phyloP scores from a whole-genome alignment of 225 moss, liverwort and hornwort genomes.

The Antitrichia curtipendula region DNA sequence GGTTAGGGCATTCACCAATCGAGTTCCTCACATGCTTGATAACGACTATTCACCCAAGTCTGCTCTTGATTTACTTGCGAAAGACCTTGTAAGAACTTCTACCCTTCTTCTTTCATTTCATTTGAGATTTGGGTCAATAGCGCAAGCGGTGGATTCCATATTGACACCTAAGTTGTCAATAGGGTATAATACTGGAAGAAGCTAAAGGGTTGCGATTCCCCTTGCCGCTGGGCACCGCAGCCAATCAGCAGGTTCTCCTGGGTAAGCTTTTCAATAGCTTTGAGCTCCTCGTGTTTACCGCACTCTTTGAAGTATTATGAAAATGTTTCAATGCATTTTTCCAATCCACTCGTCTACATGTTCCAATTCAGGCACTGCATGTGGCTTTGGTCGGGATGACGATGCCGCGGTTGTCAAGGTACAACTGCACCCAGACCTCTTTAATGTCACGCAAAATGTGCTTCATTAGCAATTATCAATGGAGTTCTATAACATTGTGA shows the following conservation, averaged over 20 bases:
- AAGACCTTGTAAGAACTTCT: constrained; percentile 56
- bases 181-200: constrained; percentile 64
- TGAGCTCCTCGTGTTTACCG: background rate
- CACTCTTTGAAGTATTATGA: background rate
- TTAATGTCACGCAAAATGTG: background rate
- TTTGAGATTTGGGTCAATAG: background rate
- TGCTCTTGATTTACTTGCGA: constrained; percentile 54
- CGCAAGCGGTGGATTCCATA: background rate
- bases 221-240: constrained; percentile 61
- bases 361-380: constrained; percentile 52
- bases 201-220: constrained; percentile 68
- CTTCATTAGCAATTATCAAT: background rate
- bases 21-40: constrained; percentile 82
- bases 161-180: background rate
- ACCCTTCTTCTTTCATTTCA: background rate
- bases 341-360: background rate
- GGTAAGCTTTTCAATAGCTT: constrained; percentile 20
- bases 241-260: constrained; percentile 67
- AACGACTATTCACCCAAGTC: constrained; percentile 37
- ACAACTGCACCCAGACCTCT: background rate
- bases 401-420: constrained; percentile 86
- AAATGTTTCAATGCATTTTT: background rate
- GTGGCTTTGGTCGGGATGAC: constrained; percentile 53
- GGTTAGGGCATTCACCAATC: constrained; percentile 62
- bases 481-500: background rate